Evolutionary conservation across 176 grass and related monocot species (phyloP).

Genomic region (Oryza australiensis): DNA sequence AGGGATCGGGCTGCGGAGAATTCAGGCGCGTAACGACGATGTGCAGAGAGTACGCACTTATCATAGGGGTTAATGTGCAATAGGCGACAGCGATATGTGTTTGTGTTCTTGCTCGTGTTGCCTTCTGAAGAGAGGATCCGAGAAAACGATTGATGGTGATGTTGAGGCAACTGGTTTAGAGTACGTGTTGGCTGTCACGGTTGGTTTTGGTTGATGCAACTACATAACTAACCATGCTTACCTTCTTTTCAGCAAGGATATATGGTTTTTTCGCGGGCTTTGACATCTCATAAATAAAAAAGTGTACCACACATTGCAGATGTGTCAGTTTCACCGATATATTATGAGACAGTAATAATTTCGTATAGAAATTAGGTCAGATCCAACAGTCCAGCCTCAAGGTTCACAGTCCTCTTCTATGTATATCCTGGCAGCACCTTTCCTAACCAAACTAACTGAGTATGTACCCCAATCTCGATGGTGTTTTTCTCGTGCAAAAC

Average conservation of each 20-base stretch:
- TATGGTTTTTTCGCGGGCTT: background rate
- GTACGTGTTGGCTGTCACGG: background rate
- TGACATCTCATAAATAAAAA: background rate
- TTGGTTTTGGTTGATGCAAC: slow-evolving; percentile 50
- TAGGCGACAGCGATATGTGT: slow-evolving; percentile 16
- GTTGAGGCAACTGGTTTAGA: slow-evolving; percentile 1
- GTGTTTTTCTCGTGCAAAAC: too few species aligned
- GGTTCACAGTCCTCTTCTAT: background rate
- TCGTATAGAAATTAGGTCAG: background rate
- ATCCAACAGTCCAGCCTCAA: background rate
- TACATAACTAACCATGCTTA: slow-evolving; percentile 21
- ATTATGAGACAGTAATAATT: background rate
- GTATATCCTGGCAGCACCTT: background rate
- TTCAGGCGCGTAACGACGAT: slow-evolving; percentile 38
- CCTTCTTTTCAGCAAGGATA: background rate
- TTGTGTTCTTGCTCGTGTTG: background rate
- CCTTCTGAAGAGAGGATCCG: background rate
- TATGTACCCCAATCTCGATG: too few species aligned
- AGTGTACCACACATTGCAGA: background rate
- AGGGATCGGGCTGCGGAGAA: background rate
- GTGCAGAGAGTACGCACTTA: background rate
- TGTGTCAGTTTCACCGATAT: background rate
- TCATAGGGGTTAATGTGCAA: background rate
- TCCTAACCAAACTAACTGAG: background rate
- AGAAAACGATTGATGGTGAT: background rate